Evolutionary conservation across 2,329 filamentous ascomycete genomes (phyloP).

Genomic region (Cordyceps farinosa): DNA sequence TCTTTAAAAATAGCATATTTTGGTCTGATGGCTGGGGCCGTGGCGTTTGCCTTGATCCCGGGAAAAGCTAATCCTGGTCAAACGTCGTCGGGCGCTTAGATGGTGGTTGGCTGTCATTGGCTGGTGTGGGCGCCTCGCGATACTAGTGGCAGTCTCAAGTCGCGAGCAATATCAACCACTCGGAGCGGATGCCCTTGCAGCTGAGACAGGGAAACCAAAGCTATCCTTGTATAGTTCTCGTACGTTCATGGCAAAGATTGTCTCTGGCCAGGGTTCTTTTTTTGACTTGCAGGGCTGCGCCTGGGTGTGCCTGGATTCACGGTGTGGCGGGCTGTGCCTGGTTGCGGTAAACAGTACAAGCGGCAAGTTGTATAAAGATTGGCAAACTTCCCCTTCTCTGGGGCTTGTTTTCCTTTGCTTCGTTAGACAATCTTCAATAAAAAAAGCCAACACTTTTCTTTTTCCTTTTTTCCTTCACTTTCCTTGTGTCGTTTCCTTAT

Average conservation of each 20-base stretch:
- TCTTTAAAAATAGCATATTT: background rate
- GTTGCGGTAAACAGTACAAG: background rate
- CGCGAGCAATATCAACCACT: conserved; percentile 5
- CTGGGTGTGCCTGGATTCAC: background rate
- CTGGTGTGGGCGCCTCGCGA: conserved; percentile 23
- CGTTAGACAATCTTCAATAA: background rate
- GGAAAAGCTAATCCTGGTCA: background rate
- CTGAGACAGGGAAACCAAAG: conserved; percentile 1
- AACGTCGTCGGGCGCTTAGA: conserved; percentile 6
- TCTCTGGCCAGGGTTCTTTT: background rate
- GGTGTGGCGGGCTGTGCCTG: background rate
- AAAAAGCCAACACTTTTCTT: conserved; percentile 20
- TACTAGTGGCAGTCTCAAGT: conserved; percentile 22
- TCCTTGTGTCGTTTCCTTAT: conserved; percentile 25
- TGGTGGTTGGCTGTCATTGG: conserved; percentile 24
- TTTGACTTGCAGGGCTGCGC: background rate
- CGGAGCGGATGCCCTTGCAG: background rate
- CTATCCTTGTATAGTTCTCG: conserved; percentile 9
- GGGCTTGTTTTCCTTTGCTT: background rate
- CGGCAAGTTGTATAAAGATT: conserved; percentile 6
- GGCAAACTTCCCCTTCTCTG: background rate
- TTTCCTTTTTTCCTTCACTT: conserved; percentile 26
- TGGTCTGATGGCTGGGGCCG: background rate
- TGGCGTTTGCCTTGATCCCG: background rate
- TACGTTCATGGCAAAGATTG: conserved; percentile 5